A percentile compares a stretch with the other conserved stretches of the same genome.
These are phyloP conservation scores for Omphalea diandra DNA, from an alignment of 441 rosid genomes.

Conservation along the genomic window DNA sequence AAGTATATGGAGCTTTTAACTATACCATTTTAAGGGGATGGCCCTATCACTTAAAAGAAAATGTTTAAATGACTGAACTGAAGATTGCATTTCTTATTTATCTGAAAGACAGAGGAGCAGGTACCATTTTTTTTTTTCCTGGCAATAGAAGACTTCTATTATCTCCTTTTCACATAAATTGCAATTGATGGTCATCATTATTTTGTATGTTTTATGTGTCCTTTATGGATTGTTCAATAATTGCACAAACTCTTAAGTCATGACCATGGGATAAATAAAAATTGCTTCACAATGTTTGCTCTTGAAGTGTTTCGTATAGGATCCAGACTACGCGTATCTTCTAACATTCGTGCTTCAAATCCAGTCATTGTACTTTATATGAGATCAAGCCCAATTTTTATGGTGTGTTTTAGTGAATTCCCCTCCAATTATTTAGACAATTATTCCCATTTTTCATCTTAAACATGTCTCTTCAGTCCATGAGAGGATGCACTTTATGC, in stretches of 20 bases:
- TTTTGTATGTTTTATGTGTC: not conserved
- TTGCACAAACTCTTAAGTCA: not conserved
- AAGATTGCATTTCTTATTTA: not conserved
- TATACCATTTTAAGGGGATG: not conserved
- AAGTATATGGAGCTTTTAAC: too few species aligned
- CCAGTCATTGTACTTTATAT: not conserved
- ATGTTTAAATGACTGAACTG: too few species aligned
- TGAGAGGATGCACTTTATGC: not conserved
- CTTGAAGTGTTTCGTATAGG: not conserved
- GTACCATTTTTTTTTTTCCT: not conserved
- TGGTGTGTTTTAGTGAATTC: too few species aligned
- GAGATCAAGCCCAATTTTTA: too few species aligned
- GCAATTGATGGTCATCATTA: not conserved
- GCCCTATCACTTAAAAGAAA: too few species aligned
- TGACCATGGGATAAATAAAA: too few species aligned
- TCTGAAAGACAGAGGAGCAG: not conserved
- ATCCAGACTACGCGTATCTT: not conserved
- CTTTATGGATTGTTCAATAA: too few species aligned
- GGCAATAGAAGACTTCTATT: not conserved
- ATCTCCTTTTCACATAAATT: not conserved
- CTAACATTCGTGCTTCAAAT: not conserved
- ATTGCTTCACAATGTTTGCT: not conserved
- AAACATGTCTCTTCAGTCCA: not conserved
- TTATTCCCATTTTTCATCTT: not conserved
- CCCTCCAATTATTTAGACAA: too few species aligned